Evolutionary conservation across 1,139 yeast genomes (phyloP).

Genomic region (Kurtzmaniella natalensis): DNA sequence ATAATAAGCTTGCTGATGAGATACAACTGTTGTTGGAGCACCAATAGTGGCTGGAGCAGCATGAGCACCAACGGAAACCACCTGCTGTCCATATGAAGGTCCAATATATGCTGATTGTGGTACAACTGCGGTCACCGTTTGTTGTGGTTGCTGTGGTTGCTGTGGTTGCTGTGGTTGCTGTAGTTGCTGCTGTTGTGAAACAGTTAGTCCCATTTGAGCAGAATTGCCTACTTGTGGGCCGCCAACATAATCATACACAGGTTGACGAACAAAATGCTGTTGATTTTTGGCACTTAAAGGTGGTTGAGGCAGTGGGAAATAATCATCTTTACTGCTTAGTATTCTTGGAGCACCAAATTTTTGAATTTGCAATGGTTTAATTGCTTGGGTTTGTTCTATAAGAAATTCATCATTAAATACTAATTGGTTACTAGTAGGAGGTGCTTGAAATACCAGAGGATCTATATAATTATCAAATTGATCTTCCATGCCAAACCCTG

Average conservation of each 20-base stretch:
- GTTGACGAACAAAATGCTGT: constrained; percentile 4
- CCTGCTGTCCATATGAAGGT: constrained; percentile 21
- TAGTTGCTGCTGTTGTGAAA: constrained; percentile 11
- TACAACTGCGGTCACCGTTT: constrained; percentile 5
- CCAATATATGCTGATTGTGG: constrained; percentile 12
- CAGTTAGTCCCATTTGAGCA: constrained; percentile 12
- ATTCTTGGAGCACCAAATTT: constrained; percentile 7
- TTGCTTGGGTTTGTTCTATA: constrained; percentile 47
- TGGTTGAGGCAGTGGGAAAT: constrained; percentile 15
- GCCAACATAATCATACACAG: neutral
- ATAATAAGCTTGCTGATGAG: constrained; percentile 1
- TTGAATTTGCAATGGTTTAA: constrained; percentile 15
- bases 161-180: constrained; percentile 12
- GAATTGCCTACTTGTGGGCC: constrained; percentile 1
- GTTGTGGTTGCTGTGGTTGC: constrained; percentile 12
- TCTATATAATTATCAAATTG: constrained; percentile 27
- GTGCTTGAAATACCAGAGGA: constrained; percentile 20
- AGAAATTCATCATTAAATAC: constrained; percentile 40
- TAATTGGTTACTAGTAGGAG: constrained; percentile 29
- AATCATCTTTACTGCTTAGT: constrained; percentile 16
- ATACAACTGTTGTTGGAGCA: too few species aligned
- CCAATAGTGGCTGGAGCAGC: constrained; percentile 2
- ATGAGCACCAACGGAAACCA: constrained; percentile 6
- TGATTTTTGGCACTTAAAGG: constrained; percentile 9
- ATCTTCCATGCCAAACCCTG: constrained; percentile 17